Evolutionary conservation across 257 asterid species (phyloP), one percentile per base, ranked within the genome.

Genomic region (Solanum medicagineum): DNA sequence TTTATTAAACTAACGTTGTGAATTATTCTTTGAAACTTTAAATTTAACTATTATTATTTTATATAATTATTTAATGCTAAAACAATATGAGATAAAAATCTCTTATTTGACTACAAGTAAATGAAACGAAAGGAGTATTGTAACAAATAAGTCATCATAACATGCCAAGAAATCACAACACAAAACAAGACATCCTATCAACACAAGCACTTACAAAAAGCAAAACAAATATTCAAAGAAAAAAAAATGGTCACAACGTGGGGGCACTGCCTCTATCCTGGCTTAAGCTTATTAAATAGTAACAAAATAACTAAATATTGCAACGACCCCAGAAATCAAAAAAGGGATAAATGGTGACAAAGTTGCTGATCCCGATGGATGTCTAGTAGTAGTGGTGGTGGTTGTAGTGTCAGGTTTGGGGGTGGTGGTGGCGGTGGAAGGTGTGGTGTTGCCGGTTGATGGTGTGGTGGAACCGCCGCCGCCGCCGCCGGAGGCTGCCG

Each of bases 231-330:
- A 73, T 13, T 0, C n/a, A 73, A 71, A 71, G 19, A 10, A 71
- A 26, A 26, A 71, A 45, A 44, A 44, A 73, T 73, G 57, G 20
- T 68, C 49, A 68, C 22, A 68, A 36, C 47, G 49, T 68, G 79
- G 66, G 66, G 9, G 94, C 94, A 91, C 93, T 89, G 94, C 94
- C 95, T 73, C 81, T 73, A 73, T 73, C 56, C 56, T 73, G 56
- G 54, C 75, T 32, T 32, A 32, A 68, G n/a, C 44, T 51, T 26
- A 26, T 77, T 32, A 26, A 77, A 77, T 53, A 20, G 29, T 59
- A 53, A 77, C 10, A 5, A 77, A 77, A 77, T 51, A 51, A 77
- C 59, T 15, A 10, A 77, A 16, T 16, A 77, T 77, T 51, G 47
- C 83, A 77, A 53, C 83, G 12, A 26, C 65, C n/a, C 83, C 83